Conservation (phyloP, 2,329 filamentous ascomycete genomes). For the Aquanectria penicillioides region DNA sequence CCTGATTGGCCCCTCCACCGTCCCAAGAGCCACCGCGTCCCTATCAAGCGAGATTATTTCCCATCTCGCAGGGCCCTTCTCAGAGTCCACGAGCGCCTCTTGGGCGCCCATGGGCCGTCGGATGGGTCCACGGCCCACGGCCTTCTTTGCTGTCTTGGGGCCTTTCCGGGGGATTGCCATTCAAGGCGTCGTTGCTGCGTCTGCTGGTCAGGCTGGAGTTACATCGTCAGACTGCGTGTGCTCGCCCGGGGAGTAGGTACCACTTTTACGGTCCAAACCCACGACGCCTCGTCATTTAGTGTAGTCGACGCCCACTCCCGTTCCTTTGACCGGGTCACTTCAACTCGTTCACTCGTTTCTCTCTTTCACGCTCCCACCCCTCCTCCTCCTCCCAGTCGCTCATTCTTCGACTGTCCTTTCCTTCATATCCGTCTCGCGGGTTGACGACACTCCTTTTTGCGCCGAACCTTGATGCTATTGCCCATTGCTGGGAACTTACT, state of each 20-base stretch:
- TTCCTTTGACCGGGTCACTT: slow-evolving; percentile 25
- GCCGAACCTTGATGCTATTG: slow-evolving; percentile 42
- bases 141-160: slow-evolving; percentile 9
- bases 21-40: slow-evolving; percentile 28
- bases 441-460: slow-evolving; percentile 36
- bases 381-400: slow-evolving; percentile 9
- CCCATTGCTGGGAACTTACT: slow-evolving; percentile 32
- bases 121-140: slow-evolving; percentile 1
- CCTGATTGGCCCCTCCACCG: slow-evolving; percentile 35
- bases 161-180: slow-evolving; percentile 16
- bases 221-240: slow-evolving; percentile 10
- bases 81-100: too few relatives aligned
- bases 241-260: slow-evolving; percentile 11
- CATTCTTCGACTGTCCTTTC: slow-evolving; percentile 14
- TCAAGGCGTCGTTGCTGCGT: background rate
- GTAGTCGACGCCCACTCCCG: slow-evolving; percentile 34
- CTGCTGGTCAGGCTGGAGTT: slow-evolving; percentile 1
- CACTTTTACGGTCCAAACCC: slow-evolving; percentile 21
- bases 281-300: slow-evolving; percentile 34
- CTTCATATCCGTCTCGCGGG: slow-evolving; percentile 25
- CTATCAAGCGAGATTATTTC: slow-evolving; percentile 44
- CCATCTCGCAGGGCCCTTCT: slow-evolving; percentile 37
- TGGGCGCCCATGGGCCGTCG: too few relatives aligned
- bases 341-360: slow-evolving; percentile 25
- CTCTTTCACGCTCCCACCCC: slow-evolving; percentile 7